Evolutionary conservation across 805 yeast species (phyloP).

Genomic region (Wickerhamomyces mucosus): DNA sequence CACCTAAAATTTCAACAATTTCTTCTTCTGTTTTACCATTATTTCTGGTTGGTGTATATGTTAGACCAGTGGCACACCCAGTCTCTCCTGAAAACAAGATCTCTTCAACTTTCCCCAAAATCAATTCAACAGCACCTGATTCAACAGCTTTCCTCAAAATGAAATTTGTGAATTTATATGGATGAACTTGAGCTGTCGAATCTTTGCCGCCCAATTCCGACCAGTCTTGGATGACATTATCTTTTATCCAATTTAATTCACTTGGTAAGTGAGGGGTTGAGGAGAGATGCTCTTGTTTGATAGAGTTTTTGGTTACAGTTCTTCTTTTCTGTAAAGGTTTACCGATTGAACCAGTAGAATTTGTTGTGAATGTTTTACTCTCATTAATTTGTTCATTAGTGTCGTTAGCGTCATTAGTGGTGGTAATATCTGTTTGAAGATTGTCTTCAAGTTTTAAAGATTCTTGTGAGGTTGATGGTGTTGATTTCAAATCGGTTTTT

Average conservation of each 20-base stretch:
- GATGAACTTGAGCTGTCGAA: constrained; percentile 95
- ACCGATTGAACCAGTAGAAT: constrained; percentile 1
- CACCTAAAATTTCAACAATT: constrained; percentile 46
- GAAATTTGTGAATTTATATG: constrained; percentile 85
- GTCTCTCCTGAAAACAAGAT: constrained; percentile 50
- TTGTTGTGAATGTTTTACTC: not conserved
- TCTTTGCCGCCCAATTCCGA: constrained; percentile 74
- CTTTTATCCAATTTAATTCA: constrained; percentile 70
- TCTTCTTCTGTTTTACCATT: constrained; percentile 17
- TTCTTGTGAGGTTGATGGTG: not conserved
- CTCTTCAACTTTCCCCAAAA: constrained; percentile 76
- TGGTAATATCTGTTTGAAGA: no score
- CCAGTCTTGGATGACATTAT: constrained; percentile 58
- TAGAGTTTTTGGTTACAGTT: constrained; percentile 27
- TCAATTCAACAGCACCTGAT: constrained; percentile 72
- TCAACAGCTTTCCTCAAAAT: constrained; percentile 73
- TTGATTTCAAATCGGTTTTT: constrained; percentile 18
- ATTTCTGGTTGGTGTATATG: constrained; percentile 36
- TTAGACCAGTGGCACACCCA: constrained; percentile 64
- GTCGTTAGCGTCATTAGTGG: not conserved
- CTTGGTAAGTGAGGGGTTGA: constrained; percentile 35
- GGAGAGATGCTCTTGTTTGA: constrained; percentile 15
- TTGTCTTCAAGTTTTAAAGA: not conserved
- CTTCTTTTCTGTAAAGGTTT: constrained; percentile 24
- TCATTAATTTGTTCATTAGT: not conserved